Conservation (phyloP, 306 rosid genomes). For the Cicer arietinum region DNA sequence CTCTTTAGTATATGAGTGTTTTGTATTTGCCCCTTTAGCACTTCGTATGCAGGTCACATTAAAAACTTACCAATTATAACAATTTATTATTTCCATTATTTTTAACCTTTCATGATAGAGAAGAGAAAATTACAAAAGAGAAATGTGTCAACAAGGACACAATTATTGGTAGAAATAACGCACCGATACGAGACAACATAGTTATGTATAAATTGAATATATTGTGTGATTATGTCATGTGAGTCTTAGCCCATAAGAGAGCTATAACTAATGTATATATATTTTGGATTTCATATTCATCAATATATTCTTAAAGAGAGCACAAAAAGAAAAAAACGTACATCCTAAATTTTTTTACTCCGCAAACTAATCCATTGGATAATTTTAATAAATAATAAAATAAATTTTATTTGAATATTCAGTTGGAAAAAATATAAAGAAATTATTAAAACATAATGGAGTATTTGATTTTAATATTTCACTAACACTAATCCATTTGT, state of each 20-base stretch:
- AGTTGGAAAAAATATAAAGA: neutral
- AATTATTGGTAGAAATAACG: neutral
- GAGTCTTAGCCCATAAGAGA: neutral
- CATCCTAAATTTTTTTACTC: neutral
- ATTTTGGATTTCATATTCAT: neutral
- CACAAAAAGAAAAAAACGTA: neutral
- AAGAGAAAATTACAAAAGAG: neutral
- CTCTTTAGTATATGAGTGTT: neutral
- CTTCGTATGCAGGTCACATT: neutral
- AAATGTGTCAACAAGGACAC: neutral
- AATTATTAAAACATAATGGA: neutral
- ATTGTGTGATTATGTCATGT: neutral
- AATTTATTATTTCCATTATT: neutral
- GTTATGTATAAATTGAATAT: neutral
- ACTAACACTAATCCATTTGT: too few relatives aligned
- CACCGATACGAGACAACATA: neutral
- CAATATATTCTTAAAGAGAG: neutral
- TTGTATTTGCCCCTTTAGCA: neutral
- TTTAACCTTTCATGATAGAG: neutral
- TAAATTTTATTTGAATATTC: neutral
- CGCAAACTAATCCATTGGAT: neutral
- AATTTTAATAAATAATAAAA: neutral
- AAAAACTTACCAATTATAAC: neutral
- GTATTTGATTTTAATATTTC: too few relatives aligned
- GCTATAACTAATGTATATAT: neutral